A percentile compares a stretch with the other conserved stretches of the same genome.
Evolutionary conservation across 1,139 yeast species (phyloP).

Genomic region (Suhomyces ambrosiae): DNA sequence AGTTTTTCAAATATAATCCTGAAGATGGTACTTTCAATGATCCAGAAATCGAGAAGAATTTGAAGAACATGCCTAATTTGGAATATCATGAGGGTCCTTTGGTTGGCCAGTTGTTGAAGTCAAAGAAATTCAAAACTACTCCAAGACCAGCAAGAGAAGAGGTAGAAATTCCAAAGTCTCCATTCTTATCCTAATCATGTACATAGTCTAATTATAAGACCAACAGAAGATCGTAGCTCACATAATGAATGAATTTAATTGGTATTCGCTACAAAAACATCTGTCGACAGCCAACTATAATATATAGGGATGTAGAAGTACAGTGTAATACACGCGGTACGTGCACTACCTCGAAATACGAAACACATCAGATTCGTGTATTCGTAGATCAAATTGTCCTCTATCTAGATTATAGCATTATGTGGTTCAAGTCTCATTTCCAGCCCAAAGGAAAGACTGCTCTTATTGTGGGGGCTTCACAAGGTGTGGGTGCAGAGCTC

Average conservation of each 20-base stretch:
- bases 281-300: no score
- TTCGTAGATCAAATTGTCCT: no score
- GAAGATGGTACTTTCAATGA: conserved; percentile 29
- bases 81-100: conserved; percentile 31
- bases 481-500: conserved; percentile 85
- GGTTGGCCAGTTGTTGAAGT: conserved; percentile 28
- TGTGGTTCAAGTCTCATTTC: conserved; percentile 28
- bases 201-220: conserved; percentile 4
- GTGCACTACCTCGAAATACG: no score
- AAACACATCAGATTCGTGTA: no score
- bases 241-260: no score
- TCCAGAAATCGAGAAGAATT: conserved; percentile 29
- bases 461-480: conserved; percentile 92
- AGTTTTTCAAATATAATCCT: conserved; percentile 25
- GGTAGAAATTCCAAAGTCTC: conserved; percentile 38
- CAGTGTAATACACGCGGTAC: background rate
- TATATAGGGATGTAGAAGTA: no score
- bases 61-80: conserved; percentile 37
- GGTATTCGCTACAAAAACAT: no score
- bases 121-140: conserved; percentile 41
- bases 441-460: conserved; percentile 55
- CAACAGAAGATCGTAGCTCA: background rate
- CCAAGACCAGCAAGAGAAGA: conserved; percentile 29
- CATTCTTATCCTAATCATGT: conserved; percentile 28
- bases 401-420: background rate